phyloP scores from a whole-genome alignment of 2,329 filamentous ascomycete species.

The Alternaria metachromatica region DNA sequence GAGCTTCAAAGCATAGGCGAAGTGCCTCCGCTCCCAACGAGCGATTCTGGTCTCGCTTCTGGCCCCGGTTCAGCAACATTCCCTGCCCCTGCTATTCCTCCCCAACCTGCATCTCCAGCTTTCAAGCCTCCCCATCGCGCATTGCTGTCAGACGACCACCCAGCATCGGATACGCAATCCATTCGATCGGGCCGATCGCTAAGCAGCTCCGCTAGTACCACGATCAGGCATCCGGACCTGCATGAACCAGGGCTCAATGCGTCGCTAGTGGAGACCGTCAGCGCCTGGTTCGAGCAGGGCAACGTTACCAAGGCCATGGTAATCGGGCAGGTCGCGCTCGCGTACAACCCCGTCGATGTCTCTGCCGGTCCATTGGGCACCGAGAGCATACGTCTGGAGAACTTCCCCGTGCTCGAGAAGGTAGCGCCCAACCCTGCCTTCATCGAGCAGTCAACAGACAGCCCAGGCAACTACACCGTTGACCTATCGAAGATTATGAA shows the following conservation, averaged over 20 bases:
- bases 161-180: constrained; percentile 83
- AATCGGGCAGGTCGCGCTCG: constrained; percentile 86
- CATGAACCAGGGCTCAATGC: constrained; percentile 80
- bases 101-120: constrained; percentile 44
- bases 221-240: constrained; percentile 81
- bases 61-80: constrained; percentile 23
- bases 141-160: constrained; percentile 60
- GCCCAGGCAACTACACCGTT: constrained; percentile 80
- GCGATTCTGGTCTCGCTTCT: constrained; percentile 20
- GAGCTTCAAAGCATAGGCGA: constrained; percentile 49
- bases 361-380: constrained; percentile 49
- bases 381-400: constrained; percentile 81
- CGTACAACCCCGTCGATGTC: constrained; percentile 70
- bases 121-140: constrained; percentile 45
- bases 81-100: constrained; percentile 32
- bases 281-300: constrained; percentile 79
- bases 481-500: constrained; percentile 74
- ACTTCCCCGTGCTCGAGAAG: constrained; percentile 85
- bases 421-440: constrained; percentile 95
- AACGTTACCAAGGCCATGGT: constrained; percentile 74
- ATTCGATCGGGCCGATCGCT: constrained; percentile 87
- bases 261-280: constrained; percentile 92
- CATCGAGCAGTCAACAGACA: constrained; percentile 72
- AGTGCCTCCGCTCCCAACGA: constrained; percentile 38
- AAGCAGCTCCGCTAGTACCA: constrained; percentile 66